Base-by-base conservation (phyloP, 495 filamentous ascomycete species). In the Cladorrhinum samala region DNA sequence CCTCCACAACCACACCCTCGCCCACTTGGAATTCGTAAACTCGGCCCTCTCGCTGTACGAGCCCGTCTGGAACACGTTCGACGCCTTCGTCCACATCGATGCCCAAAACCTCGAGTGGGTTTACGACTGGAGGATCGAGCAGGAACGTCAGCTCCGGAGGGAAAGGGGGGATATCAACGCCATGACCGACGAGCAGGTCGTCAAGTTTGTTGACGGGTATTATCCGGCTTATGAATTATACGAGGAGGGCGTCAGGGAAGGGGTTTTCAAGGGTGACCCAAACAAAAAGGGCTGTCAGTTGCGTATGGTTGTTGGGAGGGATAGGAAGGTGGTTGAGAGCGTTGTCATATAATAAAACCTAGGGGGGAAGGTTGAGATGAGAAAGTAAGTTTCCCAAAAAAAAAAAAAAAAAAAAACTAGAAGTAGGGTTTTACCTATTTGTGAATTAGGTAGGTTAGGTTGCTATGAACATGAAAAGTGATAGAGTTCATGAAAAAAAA, bases 71-170 rank as follows among this genome's bases (percentile, higher is more conserved):
- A 72, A 87, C 74, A 80, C 62, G 52, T 78, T 95, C 36, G 81
- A 93, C 67, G 87, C 88, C 11, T 81, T 96, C 63, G 81, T 96
- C 41, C 91, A 95, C 67, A 83, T 96, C 54, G 92, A 97, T 63
- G 87, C 92, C 9, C 77, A 87, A 63, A 72, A 94, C 52, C 77
- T 75, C 14, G 73, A 75, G 50, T 94, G 77, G 60, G 92, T 96
- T 37, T 97, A 96, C 64, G 82, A 81, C 54, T 96, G 92, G 92
- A 83, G 92, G 16, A 69, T 82, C 50, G 74, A 97, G 65, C 89
- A 94, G 65, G 92, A 97, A 68, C 76, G 73, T 20, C 76, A 74
- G 47, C 72, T 96, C 58, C 76, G 87, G 16, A 71, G 40, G 3
- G 59, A 67, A 25, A 43, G 68, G 11, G 64, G 75, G 41, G 88